Base-by-base conservation (phyloP, 192 early-diverging fungal species). In the Dissophora ornata region DNA sequence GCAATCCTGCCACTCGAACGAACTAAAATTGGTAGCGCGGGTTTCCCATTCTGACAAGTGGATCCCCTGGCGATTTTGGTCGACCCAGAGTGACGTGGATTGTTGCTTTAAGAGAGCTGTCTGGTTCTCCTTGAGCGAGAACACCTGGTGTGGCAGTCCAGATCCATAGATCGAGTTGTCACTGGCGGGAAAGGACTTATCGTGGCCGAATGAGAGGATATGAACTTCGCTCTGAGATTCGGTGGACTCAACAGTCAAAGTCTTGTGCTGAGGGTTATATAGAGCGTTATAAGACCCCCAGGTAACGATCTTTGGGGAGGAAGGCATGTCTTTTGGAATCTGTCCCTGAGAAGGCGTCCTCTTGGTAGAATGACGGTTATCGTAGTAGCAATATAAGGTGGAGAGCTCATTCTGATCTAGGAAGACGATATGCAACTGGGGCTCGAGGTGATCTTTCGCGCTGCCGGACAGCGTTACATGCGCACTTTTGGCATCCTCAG, bases 231-330 rank as follows among this genome's bases (percentile, higher is more conserved):
- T 41, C 19, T 88, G 71, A 12, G 57, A 36, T 7, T 68, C 58
- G 3, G 70, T 75, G 16, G 81, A 69, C 12, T 82, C 64, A 0
- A 80, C 58, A 15, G 70, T 69, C 10, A 85, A 41, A 0, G 29
- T 50, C 0, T 55, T 30, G 2, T 54, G 51, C 28, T 65, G 6
- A 19, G 55, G 59, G 46, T 85, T 56, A 32, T 80, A 85, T 8
- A 29, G 62, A 3, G 80, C 65, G 33, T 80, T 70, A 34, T 87
- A 83, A 1, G 84, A 81, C 9, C 86, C 86, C 86, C 86, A 87
- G 10, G 79, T 81, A 33, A 87, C 65, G 26, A 85, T 33, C 34
- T 34, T 54, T 12, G 84, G 84, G 26, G 58, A 62, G 22, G 65
- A 62, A 4, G 69, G 41, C 29, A 38, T 55, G 21, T 38, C n/a